Conservation (phyloP, 192 early-diverging fungal genomes). For the Paraglomus brasilianum region DNA sequence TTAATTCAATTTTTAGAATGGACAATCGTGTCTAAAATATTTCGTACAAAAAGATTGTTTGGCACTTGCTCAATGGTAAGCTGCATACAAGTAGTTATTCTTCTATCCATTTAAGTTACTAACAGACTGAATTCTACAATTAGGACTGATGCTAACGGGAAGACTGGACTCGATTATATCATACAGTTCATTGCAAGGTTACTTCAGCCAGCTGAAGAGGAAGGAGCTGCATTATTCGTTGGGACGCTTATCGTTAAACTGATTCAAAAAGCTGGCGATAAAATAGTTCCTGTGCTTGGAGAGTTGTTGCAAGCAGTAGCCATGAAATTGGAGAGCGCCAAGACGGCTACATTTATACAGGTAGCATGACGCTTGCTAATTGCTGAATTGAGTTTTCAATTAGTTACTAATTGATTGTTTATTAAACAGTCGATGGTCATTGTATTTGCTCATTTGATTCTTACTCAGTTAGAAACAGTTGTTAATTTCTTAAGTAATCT, state of each 20-base stretch:
- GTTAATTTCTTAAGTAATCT: slow-evolving; percentile 68
- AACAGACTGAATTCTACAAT: not conserved
- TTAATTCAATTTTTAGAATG: slow-evolving; percentile 51
- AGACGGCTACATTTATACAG: slow-evolving; percentile 78
- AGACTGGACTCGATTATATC: slow-evolving; percentile 76
- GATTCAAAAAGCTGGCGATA: slow-evolving; percentile 75
- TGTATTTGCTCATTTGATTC: slow-evolving; percentile 84
- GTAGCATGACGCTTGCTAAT: slow-evolving; percentile 34
- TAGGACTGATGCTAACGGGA: slow-evolving; percentile 45
- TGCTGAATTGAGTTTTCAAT: not conserved
- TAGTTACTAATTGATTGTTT: not conserved
- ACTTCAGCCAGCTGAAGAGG: slow-evolving; percentile 69
- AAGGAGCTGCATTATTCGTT: slow-evolving; percentile 84
- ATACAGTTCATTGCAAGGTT: slow-evolving; percentile 81
- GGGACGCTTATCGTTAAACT: slow-evolving; percentile 87
- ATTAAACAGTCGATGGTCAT: slow-evolving; percentile 69
- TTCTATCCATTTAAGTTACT: not conserved
- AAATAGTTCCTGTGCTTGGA: slow-evolving; percentile 65
- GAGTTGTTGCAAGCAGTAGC: slow-evolving; percentile 78
- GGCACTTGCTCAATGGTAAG: slow-evolving; percentile 75
- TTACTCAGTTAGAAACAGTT: slow-evolving; percentile 65
- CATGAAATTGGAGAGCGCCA: slow-evolving; percentile 66
- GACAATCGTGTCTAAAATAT: slow-evolving; percentile 78
- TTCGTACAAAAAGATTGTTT: slow-evolving; percentile 77
- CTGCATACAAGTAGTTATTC: not conserved